Percentiles rank a stretch among this genome's conserved stretches.
Evolutionary conservation across 192 early-diverging fungal genomes (phyloP).

Genomic region (Backusella westeae): DNA sequence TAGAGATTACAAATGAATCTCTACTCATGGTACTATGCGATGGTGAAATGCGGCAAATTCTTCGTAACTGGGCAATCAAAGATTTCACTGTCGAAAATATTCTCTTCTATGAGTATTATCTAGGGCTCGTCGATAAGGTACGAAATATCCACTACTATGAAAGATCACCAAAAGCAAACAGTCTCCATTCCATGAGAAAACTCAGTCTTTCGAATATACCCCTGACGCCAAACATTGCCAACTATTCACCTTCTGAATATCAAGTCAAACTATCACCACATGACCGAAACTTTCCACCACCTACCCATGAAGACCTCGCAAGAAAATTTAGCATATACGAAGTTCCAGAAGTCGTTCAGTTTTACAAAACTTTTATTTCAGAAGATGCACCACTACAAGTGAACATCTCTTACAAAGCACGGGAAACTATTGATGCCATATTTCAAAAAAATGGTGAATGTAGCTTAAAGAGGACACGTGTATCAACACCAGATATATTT

Average conservation of each 20-base stretch:
- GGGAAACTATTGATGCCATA: neutral
- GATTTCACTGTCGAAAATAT: conserved; percentile 33
- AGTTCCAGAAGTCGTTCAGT: neutral
- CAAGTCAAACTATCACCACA: neutral
- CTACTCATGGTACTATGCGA: neutral
- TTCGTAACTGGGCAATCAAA: conserved; percentile 15
- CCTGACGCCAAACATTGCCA: neutral
- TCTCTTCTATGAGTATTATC: neutral
- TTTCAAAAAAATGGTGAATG: neutral
- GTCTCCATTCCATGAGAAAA: neutral
- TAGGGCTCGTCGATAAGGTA: neutral
- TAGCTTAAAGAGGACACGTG: neutral
- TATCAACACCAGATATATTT: neutral
- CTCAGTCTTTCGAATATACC: neutral
- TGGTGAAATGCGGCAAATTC: conserved; percentile 12
- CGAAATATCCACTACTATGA: neutral
- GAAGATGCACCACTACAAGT: conserved; percentile 19
- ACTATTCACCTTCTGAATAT: neutral
- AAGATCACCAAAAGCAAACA: neutral
- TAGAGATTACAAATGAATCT: conserved; percentile 7
- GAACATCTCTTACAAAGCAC: conserved; percentile 18
- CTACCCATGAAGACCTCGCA: neutral
- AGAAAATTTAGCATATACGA: neutral
- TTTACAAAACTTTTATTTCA: conserved; percentile 18
- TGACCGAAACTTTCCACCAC: neutral